phyloP scores from a whole-genome alignment of 306 rosid species.

The Sophora flavescens region DNA sequence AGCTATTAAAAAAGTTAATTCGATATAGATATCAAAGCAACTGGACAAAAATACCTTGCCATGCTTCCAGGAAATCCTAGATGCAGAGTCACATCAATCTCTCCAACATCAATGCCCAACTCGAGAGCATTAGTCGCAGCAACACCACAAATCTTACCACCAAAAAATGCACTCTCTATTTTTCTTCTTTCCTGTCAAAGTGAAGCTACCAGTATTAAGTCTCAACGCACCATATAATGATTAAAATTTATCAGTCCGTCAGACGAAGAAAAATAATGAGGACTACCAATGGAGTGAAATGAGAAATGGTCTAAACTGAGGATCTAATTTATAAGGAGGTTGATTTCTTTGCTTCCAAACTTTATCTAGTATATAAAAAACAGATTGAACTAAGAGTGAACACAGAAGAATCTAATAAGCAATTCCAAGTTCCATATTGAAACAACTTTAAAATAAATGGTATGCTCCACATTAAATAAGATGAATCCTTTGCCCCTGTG shows the following conservation, averaged over 20 bases:
- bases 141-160: slow-evolving; percentile 87
- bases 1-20: slow-evolving; percentile 39
- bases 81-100: slow-evolving; percentile 93
- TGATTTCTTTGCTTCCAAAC: slow-evolving; percentile 17
- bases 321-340: slow-evolving; percentile 13
- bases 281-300: slow-evolving; percentile 7
- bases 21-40: slow-evolving; percentile 7
- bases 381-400: not conserved
- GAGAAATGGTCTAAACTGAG: slow-evolving; percentile 20
- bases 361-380: not conserved
- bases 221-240: slow-evolving; percentile 35
- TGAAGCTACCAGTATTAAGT: slow-evolving; percentile 41
- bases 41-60: slow-evolving; percentile 66
- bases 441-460: too few relatives aligned
- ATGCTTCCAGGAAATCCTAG: slow-evolving; percentile 97
- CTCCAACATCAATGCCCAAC: slow-evolving; percentile 97
- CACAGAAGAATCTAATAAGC: not conserved
- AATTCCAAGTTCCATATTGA: not conserved
- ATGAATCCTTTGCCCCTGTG: too few relatives aligned
- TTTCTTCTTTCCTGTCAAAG: slow-evolving; percentile 82
- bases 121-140: slow-evolving; percentile 99
- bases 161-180: slow-evolving; percentile 85
- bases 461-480: too few relatives aligned
- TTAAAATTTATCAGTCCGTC: slow-evolving; percentile 23
- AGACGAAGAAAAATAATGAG: slow-evolving; percentile 25